Evolutionary conservation across 2,329 filamentous ascomycete genomes (phyloP), one percentile per base, ranked within the genome.

Genomic region (Talaromyces sp.): DNA sequence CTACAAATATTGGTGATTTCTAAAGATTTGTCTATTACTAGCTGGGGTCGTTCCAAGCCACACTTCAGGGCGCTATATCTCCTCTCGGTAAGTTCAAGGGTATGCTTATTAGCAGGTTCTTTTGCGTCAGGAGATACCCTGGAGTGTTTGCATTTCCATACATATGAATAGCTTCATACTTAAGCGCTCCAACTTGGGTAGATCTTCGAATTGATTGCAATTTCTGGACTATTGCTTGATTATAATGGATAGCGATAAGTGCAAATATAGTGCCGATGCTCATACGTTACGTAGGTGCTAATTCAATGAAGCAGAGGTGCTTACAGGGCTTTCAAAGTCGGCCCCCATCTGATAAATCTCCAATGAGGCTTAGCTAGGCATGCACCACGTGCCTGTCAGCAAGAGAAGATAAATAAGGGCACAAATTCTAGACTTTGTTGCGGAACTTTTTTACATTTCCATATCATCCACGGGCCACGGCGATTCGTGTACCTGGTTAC

Each of bases 331-430:
- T 38, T 27, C 5, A 17, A 43, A 22, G 10, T 43, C 19, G 34
- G 53, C 53, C 54, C 34, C 54, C 54, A 43, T n/a, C n/a, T n/a
- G n/a, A n/a, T 40, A 43, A 58, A 27, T n/a, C 34, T 58, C 54
- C 34, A 19, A 58, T 25, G 54, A 40, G 34, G 34, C 34, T 58
- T 15, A 43, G 54, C 13, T 5, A 40, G 54, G n/a, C 43, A 27
- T 51, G 25, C 25, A 7, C 54, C 54, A 58, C 31, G 31, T 58
- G 34, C 34, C 34, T 58, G 54, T 58, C 36, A 58, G 53, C 54
- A 36, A 10, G n/a, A n/a, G 34, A 43, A 40, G 36, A 43, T 5
- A 27, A 38, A 58, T 3, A 27, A 11, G 34, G 4, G n/a, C 34
- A 25, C 15, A 22, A 5, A 17, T 25, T 58, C 54, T 25, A 58